Base-by-base conservation (phyloP, 805 yeast genomes). In the Spathaspora passalidarum region DNA sequence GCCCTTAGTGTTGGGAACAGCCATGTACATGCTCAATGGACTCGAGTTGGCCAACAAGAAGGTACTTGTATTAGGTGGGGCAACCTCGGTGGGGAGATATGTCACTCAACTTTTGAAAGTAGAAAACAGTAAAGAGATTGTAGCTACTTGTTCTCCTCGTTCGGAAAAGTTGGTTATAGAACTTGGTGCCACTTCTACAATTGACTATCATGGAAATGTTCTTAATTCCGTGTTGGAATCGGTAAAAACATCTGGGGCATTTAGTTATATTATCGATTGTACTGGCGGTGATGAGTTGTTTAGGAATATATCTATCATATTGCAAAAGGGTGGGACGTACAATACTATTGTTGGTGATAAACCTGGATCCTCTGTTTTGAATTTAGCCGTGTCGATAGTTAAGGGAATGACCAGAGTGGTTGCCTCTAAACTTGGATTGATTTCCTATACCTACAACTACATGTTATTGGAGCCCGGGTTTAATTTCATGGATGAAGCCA, bases 41-140 rank as follows among this genome's bases (percentile, higher is more conserved):
- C 58, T 59, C 2, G 68, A 63, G 26, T 63, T 78, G 17, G 68
- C 66, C 32, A 68, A 69, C 9, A 68, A 80, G 4, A 76, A 72
- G 47, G 78, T 85, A 3, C 68, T 86, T 40, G 73, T 88, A 17
- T 66, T 86, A 40, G 96, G 96, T 32, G 92, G 86, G 20, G 82
- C 86, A 7, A 81, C 95, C 1, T 65, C 83, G 11, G 90, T 85
- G 13, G 90, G 91, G 18, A 59, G 73, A 22, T 73, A 69, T 48
- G 69, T 75, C 3, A 66, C 80, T 29, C 87, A 82, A 60, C 60
- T 86, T 35, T 79, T 84, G 8, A 82, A 78, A 59, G 44, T 46
- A 4, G 51, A 55, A 38, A 63, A 71, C 2, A 79, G 80, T 7
- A 64, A 65, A 20, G 72, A 73, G 10, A 77, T 88, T 18, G 82